A percentile compares a stretch with the other conserved stretches of the same genome.
phyloP scores from a whole-genome alignment of 805 yeast genomes.

The Ogataea trehaloabstinens region DNA sequence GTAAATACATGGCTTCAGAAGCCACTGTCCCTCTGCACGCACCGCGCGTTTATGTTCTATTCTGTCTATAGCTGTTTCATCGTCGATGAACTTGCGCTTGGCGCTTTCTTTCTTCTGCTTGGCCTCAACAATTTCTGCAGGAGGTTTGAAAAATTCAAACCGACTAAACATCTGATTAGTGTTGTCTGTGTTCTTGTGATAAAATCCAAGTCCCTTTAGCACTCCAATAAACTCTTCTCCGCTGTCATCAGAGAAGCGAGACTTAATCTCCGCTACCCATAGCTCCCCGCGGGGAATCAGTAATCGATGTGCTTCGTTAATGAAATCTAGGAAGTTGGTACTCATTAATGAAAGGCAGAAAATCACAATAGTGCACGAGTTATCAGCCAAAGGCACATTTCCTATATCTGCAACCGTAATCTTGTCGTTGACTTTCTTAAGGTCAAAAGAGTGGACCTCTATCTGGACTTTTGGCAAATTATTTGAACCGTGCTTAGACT shows the following conservation, averaged over 20 bases:
- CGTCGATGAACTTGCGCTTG: slow-evolving; percentile 67
- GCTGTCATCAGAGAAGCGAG: slow-evolving; percentile 74
- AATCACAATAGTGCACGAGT: slow-evolving; percentile 81
- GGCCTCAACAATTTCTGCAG: slow-evolving; percentile 62
- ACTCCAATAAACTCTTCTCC: slow-evolving; percentile 82
- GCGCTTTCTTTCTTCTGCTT: slow-evolving; percentile 59
- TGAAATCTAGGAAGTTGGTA: slow-evolving; percentile 89
- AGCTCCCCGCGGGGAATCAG: slow-evolving; percentile 89
- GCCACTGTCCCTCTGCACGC: slow-evolving; percentile 79
- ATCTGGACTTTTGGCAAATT: slow-evolving; percentile 41
- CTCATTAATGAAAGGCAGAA: slow-evolving; percentile 97
- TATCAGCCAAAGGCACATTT: slow-evolving; percentile 79
- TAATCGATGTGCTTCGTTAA: slow-evolving; percentile 84
- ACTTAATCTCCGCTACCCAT: slow-evolving; percentile 97
- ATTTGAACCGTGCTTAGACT: not conserved
- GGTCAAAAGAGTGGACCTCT: slow-evolving; percentile 84
- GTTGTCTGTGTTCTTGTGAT: slow-evolving; percentile 84
- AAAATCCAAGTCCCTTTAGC: slow-evolving; percentile 76
- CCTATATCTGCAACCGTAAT: slow-evolving; percentile 97
- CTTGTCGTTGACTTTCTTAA: slow-evolving; percentile 82
- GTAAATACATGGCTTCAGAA: slow-evolving; percentile 93
- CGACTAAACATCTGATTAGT: slow-evolving; percentile 90
- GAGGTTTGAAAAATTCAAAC: slow-evolving; percentile 91
- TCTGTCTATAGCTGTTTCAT: slow-evolving; percentile 56
- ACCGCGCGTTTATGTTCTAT: slow-evolving; percentile 52